A percentile compares a stretch with the other conserved stretches of the same genome.
Evolutionary conservation across 78 protist genomes (phyloP).

Genomic region (Dictyostelium citrinum): DNA sequence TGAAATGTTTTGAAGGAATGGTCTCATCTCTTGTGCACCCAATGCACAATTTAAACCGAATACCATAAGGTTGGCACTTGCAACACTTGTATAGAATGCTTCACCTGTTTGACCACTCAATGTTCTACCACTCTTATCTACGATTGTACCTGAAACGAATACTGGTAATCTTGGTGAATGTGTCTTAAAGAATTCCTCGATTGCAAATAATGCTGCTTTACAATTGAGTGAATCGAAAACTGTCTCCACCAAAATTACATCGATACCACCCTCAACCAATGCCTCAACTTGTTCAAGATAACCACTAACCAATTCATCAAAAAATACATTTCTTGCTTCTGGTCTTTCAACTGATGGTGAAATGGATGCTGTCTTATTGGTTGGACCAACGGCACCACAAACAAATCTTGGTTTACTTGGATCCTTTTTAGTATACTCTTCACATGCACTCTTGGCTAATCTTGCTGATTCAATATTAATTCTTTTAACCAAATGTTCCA

Average conservation of each 20-base stretch:
- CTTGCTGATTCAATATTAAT: slow-evolving; percentile 86
- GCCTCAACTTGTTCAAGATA: slow-evolving; percentile 92
- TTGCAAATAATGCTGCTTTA: slow-evolving; percentile 93
- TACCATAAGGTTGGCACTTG: slow-evolving; percentile 77
- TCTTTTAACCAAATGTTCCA: slow-evolving; percentile 84
- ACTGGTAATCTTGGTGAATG: slow-evolving; percentile 55
- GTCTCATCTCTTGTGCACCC: slow-evolving; percentile 96
- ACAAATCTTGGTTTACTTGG: slow-evolving; percentile 89
- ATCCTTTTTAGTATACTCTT: slow-evolving; percentile 56
- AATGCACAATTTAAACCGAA: slow-evolving; percentile 99
- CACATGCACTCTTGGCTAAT: slow-evolving; percentile 72
- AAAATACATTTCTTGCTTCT: slow-evolving; percentile 89
- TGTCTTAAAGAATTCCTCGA: slow-evolving; percentile 86
- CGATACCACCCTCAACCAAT: slow-evolving; percentile 97
- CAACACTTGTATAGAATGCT: slow-evolving; percentile 92
- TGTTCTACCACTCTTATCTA: slow-evolving; percentile 96
- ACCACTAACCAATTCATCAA: slow-evolving; percentile 93
- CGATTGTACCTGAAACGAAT: slow-evolving; percentile 96
- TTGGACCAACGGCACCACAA: slow-evolving; percentile 99
- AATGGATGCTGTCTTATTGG: slow-evolving; percentile 95
- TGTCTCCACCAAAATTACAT: slow-evolving; percentile 98
- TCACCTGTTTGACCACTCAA: slow-evolving; percentile 98
- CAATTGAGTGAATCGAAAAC: slow-evolving; percentile 98
- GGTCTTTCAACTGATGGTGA: slow-evolving; percentile 97
- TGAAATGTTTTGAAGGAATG: slow-evolving; percentile 83